Conservation (phyloP, 306 rosid species). For the Oemleria cerasiformis region DNA sequence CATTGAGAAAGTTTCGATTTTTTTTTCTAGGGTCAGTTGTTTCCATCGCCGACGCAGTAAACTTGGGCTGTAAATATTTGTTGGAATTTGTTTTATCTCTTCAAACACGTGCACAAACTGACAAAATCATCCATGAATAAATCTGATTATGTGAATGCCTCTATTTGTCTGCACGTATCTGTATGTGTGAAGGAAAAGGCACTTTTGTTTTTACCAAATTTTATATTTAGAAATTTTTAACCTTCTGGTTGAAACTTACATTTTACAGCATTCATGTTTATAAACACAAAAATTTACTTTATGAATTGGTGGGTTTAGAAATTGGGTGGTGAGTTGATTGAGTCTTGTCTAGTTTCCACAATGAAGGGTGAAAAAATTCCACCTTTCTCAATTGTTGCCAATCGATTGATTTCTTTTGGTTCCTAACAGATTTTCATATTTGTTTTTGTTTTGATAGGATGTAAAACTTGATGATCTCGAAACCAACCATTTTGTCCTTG, state of each 20-base stretch:
- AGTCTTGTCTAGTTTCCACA: not conserved
- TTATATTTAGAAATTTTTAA: not conserved
- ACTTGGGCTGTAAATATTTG: not conserved
- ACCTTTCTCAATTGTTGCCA: not conserved
- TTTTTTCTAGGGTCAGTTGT: not conserved
- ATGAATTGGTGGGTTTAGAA: not conserved
- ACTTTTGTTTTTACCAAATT: not conserved
- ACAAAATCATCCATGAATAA: not conserved
- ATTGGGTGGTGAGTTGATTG: not conserved
- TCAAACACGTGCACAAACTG: not conserved
- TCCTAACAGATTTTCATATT: not conserved
- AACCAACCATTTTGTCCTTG: constrained; percentile 82
- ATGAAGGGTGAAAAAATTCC: too few species aligned
- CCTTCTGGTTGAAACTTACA: not conserved
- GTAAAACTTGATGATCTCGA: constrained; percentile 79
- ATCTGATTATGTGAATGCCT: not conserved
- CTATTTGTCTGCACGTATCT: not conserved
- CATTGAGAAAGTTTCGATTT: not conserved
- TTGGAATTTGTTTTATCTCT: not conserved
- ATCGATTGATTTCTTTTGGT: constrained; percentile 18
- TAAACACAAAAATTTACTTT: not conserved
- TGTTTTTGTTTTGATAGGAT: constrained; percentile 46
- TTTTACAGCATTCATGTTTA: not conserved
- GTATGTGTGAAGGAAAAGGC: not conserved
- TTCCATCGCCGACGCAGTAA: not conserved